phyloP scores from a whole-genome alignment of 371 early-diverging fungal species.

The Cladochytrium tenue region DNA sequence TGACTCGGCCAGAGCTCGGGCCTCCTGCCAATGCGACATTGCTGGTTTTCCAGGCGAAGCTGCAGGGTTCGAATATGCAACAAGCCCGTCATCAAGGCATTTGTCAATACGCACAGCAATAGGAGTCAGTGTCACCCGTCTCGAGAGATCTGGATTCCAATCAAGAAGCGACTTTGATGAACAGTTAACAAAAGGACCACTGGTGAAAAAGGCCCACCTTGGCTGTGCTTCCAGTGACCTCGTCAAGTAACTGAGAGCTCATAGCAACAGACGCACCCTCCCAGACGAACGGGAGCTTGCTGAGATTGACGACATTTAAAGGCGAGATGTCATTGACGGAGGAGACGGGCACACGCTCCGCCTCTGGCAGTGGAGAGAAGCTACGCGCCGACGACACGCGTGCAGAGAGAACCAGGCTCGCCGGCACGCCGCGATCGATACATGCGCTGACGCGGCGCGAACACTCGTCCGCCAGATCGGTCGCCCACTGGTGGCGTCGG shows the following conservation, averaged over 20 bases:
- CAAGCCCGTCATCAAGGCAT: background rate
- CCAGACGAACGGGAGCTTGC: conserved; percentile 8
- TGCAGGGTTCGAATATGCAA: background rate
- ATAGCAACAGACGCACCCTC: conserved; percentile 6
- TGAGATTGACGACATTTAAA: background rate
- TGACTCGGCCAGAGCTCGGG: conserved; percentile 26
- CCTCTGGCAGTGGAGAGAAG: background rate
- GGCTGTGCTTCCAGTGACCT: conserved; percentile 7
- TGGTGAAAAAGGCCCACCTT: background rate
- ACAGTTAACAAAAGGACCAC: background rate
- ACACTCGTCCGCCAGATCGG: background rate
- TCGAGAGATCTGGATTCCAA: background rate
- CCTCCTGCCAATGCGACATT: conserved; percentile 34
- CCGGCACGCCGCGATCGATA: background rate
- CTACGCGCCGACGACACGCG: background rate
- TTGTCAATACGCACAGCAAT: conserved; percentile 1
- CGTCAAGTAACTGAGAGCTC: conserved; percentile 11
- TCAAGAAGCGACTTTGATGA: background rate
- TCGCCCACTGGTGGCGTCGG: background rate
- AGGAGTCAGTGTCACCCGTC: background rate
- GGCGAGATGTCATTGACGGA: background rate
- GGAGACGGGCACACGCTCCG: too few relatives aligned
- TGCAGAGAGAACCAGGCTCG: background rate
- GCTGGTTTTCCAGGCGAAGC: conserved; percentile 12
- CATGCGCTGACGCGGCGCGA: background rate